Evolutionary conservation across 164 flowering plant species (phyloP).

Genomic region (Berberis vulgaris): DNA sequence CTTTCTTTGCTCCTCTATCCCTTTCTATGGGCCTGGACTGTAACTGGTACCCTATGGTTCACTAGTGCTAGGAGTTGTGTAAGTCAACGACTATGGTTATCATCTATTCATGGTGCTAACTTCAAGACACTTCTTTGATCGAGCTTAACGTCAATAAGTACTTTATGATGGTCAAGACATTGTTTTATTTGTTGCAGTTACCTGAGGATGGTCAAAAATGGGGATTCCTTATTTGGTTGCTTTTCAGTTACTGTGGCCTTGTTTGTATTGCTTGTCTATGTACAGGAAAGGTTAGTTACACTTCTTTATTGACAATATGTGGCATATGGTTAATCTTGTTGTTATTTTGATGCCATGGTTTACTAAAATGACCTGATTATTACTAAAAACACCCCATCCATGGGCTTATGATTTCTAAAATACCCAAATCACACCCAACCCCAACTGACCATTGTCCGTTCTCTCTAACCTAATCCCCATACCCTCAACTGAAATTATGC

Average conservation of each 20-base stretch:
- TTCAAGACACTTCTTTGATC: neutral
- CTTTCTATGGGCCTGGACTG: conserved; percentile 94
- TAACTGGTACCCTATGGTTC: conserved; percentile 93
- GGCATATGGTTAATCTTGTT: neutral
- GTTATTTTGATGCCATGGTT: too few relatives aligned
- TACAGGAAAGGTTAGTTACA: conserved; percentile 52
- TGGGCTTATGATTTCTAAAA: too few relatives aligned
- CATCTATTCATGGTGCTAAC: neutral
- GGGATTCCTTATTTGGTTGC: conserved; percentile 96
- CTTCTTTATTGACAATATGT: neutral
- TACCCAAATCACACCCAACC: too few relatives aligned
- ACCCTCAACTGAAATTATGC: too few relatives aligned
- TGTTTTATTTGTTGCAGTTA: conserved; percentile 40
- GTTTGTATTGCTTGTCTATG: conserved; percentile 73
- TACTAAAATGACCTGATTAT: too few relatives aligned
- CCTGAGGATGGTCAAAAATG: conserved; percentile 98
- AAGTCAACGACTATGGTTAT: conserved; percentile 24
- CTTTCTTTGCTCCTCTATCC: conserved; percentile 77
- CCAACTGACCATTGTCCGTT: too few relatives aligned
- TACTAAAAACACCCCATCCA: too few relatives aligned
- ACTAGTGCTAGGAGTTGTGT: conserved; percentile 80
- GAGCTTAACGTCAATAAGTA: neutral
- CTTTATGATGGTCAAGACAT: neutral
- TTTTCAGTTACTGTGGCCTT: conserved; percentile 95
- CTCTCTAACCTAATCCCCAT: too few relatives aligned